Evolutionary conservation across 2,329 filamentous ascomycete genomes (phyloP).

Genomic region (Aspergillus puulaauensis): DNA sequence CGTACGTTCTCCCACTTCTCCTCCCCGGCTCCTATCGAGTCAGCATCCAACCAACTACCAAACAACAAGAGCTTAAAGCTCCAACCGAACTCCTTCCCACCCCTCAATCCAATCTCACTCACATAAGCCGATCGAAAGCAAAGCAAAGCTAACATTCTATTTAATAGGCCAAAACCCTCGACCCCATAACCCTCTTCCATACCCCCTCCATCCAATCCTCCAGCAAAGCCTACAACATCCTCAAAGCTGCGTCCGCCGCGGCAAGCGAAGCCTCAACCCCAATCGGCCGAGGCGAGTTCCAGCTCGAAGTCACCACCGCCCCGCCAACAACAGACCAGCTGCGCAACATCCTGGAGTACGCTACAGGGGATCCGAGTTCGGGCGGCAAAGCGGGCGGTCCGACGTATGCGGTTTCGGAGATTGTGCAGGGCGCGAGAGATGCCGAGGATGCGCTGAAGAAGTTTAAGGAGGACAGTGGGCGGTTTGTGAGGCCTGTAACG

Average conservation of each 20-base stretch:
- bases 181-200: slow-evolving; percentile 96
- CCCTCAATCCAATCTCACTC: neutral
- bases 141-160: neutral
- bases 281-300: slow-evolving; percentile 71
- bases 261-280: slow-evolving; percentile 76
- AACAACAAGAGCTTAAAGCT: too few relatives aligned
- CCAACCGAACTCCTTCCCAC: neutral
- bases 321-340: slow-evolving; percentile 80
- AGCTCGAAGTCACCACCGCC: slow-evolving; percentile 79
- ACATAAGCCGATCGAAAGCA: too few relatives aligned
- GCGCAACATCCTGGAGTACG: slow-evolving; percentile 77
- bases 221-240: slow-evolving; percentile 67
- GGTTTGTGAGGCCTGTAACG: slow-evolving; percentile 72
- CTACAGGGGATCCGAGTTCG: slow-evolving; percentile 46
- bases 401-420: slow-evolving; percentile 61
- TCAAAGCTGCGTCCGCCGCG: slow-evolving; percentile 76
- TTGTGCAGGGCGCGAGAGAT: slow-evolving; percentile 73
- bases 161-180: slow-evolving; percentile 70
- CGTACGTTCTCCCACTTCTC: slow-evolving; percentile 11
- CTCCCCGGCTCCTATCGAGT: neutral
- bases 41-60: too few relatives aligned
- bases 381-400: slow-evolving; percentile 59
- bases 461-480: slow-evolving; percentile 65
- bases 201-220: slow-evolving; percentile 73
- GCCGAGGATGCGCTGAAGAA: slow-evolving; percentile 76